Base-by-base conservation (phyloP, 805 yeast genomes). In the Maudiozyma barnettii region DNA sequence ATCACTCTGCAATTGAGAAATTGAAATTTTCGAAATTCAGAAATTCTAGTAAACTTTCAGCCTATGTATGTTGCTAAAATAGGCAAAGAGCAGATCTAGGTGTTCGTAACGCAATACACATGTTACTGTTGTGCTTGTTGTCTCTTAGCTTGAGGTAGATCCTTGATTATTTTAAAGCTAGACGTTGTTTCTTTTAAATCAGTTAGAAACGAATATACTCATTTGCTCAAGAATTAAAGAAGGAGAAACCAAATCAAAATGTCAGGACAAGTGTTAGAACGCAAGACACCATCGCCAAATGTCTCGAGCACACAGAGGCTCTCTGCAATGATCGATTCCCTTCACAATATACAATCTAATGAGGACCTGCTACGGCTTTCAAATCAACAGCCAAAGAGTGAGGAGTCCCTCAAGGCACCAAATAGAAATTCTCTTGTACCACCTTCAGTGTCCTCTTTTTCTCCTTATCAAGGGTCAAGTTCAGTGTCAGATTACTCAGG, bases 401-500 rank as follows among this genome's bases (percentile, higher is more conserved):
- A 37, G 6, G 40, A 37, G 14, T 13, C 40, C 14, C 16, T 9
- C 9, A 9, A 16, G 40, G 20, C 41, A 10, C 40, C 45, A 43
- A 29, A n/a, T 29, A 19, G n/a, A 13, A 21, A 10, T n/a, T 21
- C 40, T 9, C 19, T 37, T 13, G 12, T 10, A 33, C 46, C 18
- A 44, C 54, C 14, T 29, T 46, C 10, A 37, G 21, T 19, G 22
- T 10, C n/a, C 5, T 19, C 40, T 19, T 37, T 21, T 10, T 46
- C 53, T 9, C 40, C 50, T 23, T 51, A 21, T 14, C 39, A 46
- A 30, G 31, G 39, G 20, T 40, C 39, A 31, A 51, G 66, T 45
- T 53, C 57, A 50, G 51, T 58, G 18, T 63, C 67, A 8, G 51
- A 49, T 30, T 62, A 63, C 45, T 60, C 65, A 6, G 67, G 66